These are phyloP conservation scores for Cyclocybe cylindracea DNA, from an alignment of 768 basidiomycete genomes.

Conservation along the genomic window DNA sequence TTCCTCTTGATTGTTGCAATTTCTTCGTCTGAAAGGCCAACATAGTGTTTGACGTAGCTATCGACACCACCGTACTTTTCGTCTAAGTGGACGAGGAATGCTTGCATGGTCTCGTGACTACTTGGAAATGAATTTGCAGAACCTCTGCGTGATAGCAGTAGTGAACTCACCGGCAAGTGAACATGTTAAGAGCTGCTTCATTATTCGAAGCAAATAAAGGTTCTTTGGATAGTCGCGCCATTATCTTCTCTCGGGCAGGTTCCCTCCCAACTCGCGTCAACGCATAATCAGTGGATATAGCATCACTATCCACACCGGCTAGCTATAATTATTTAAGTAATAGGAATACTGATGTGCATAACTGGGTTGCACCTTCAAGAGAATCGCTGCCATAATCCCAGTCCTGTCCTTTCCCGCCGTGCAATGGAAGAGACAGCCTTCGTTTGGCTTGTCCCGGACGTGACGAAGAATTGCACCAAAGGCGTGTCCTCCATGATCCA, in stretches of 20 bases:
- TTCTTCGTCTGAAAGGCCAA: constrained; percentile 65
- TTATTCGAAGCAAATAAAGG: constrained; percentile 74
- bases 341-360: not conserved
- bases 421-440: constrained; percentile 74
- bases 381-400: constrained; percentile 70
- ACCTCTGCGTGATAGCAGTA: not conserved
- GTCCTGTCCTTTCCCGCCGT: constrained; percentile 88
- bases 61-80: constrained; percentile 71
- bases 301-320: constrained; percentile 66
- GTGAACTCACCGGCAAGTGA: constrained; percentile 64
- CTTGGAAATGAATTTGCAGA: constrained; percentile 1
- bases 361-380: constrained; percentile 56
- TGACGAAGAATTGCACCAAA: constrained; percentile 76
- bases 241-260: constrained; percentile 70
- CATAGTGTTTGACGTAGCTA: constrained; percentile 55
- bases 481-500: constrained; percentile 68
- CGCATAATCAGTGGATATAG: constrained; percentile 73
- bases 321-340: constrained; percentile 45
- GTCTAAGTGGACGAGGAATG: constrained; percentile 61
- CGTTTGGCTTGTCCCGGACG: constrained; percentile 66
- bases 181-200: constrained; percentile 81
- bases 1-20: constrained; percentile 59
- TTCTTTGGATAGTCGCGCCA: constrained; percentile 66
- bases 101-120: constrained; percentile 78
- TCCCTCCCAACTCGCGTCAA: constrained; percentile 80